Conservation (phyloP, 345 rosid species). For the Excoecaria agallocha region DNA sequence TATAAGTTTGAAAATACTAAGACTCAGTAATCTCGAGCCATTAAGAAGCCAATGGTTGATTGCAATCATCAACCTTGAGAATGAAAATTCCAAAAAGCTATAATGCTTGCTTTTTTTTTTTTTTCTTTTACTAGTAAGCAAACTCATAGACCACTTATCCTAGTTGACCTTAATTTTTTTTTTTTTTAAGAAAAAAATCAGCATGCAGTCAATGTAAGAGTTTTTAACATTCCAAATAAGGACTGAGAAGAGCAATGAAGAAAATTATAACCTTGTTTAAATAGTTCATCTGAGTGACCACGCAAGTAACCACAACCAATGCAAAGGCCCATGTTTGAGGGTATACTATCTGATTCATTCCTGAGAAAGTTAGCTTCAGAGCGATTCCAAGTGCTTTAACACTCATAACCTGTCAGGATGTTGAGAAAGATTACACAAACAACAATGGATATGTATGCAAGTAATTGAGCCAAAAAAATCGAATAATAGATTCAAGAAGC, state of each 20-base stretch:
- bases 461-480: not conserved
- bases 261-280: conserved; percentile 30
- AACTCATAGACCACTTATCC: not conserved
- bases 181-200: not conserved
- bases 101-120: not conserved
- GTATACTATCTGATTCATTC: conserved; percentile 28
- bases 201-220: not conserved
- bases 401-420: conserved; percentile 29
- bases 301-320: conserved; percentile 20
- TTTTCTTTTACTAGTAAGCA: not conserved
- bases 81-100: not conserved
- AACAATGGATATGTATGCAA: not conserved
- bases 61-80: not conserved
- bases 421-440: not conserved
- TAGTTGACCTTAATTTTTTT: not conserved
- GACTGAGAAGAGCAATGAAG: not conserved
- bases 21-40: not conserved
- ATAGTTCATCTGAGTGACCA: conserved; percentile 32
- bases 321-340: conserved; percentile 33
- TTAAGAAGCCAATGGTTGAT: not conserved
- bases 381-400: conserved; percentile 35
- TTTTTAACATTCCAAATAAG: not conserved
- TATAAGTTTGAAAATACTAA: not conserved
- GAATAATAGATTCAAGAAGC: not conserved
- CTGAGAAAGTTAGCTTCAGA: conserved; percentile 33